These are phyloP conservation scores for Letharia columbiana DNA, from an alignment of 495 filamentous ascomycete genomes.

Conservation along the genomic window DNA sequence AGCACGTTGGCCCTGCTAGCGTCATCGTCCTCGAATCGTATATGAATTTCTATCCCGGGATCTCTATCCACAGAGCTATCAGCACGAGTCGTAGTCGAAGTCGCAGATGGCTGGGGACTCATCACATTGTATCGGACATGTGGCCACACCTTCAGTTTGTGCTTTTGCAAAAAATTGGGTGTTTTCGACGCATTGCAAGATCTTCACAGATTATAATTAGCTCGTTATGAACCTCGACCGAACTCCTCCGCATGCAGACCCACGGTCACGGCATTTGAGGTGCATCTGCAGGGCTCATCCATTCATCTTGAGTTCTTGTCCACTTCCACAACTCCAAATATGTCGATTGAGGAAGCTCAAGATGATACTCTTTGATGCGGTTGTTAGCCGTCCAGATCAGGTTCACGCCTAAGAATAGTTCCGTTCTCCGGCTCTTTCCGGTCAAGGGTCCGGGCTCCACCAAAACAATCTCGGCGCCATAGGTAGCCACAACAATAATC, in stretches of 20 bases:
- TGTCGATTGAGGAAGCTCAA: no score
- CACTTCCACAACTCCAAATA: background rate
- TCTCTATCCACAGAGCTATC: background rate
- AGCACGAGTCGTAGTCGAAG: background rate
- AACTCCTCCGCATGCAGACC: background rate
- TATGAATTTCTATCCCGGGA: background rate
- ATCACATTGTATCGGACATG: background rate
- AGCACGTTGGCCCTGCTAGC: background rate
- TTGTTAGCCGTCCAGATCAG: no score
- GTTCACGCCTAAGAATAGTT: no score
- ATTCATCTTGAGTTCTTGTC: background rate
- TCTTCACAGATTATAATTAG: background rate
- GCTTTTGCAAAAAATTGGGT: background rate
- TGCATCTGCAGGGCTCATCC: background rate
- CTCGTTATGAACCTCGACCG: background rate
- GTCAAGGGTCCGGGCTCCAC: no score
- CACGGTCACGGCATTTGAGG: background rate
- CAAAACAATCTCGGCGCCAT: no score
- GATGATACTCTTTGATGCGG: no score
- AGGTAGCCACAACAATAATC: no score
- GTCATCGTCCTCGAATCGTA: background rate
- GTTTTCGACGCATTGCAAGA: background rate
- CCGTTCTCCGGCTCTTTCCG: background rate
- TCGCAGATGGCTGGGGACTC: background rate
- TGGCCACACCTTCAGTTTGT: background rate